These are phyloP conservation scores for Fusarium anthophilum DNA, from an alignment of 2,329 filamentous ascomycete genomes.

Conservation along the genomic window DNA sequence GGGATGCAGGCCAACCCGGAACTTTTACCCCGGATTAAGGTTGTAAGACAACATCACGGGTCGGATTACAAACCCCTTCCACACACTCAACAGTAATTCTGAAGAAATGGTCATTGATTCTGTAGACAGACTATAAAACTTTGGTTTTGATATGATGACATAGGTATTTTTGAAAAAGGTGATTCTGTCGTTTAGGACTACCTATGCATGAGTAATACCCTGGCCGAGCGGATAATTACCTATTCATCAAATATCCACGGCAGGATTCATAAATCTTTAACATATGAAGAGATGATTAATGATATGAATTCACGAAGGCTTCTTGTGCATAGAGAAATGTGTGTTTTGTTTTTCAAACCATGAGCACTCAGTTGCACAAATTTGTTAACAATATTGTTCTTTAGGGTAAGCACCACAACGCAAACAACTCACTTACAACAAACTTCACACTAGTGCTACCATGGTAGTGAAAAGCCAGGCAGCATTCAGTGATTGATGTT, in stretches of 20 bases:
- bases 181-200: rapidly evolving
- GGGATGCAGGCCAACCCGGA: not conserved
- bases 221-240: too few species aligned
- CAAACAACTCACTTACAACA: too few species aligned
- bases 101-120: rapidly evolving
- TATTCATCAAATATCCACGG: too few species aligned
- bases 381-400: rapidly evolving
- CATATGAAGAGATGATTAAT: too few species aligned
- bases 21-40: constrained; percentile 11
- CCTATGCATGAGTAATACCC: rapidly evolving
- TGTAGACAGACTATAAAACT: not conserved
- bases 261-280: too few species aligned
- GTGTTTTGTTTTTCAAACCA: rapidly evolving
- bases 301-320: too few species aligned
- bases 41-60: not conserved
- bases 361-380: not conserved
- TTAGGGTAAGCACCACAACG: not conserved
- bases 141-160: not conserved
- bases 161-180: rapidly evolving
- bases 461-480: not conserved
- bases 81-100: not conserved
- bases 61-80: not conserved
- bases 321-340: not conserved
- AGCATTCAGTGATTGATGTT: not conserved
- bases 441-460: not conserved